Conservation (phyloP, 1,284 basidiomycete species). For the Singerocomus rubriflavus region DNA sequence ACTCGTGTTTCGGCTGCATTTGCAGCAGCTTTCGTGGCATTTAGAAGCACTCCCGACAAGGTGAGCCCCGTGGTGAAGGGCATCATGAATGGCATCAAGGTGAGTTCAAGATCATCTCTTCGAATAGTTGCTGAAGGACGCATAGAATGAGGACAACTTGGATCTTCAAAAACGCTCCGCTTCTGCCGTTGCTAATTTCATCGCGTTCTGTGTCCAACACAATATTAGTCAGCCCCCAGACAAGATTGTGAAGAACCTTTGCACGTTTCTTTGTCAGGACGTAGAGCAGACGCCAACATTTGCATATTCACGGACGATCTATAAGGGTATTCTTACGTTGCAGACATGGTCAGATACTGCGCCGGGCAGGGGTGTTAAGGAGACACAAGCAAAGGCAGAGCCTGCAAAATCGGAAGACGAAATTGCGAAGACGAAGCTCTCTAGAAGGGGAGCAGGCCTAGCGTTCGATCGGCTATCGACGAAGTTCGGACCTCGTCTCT, state of each 20-base stretch:
- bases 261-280: slow-evolving; percentile 96
- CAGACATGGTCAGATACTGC: slow-evolving; percentile 39
- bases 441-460: slow-evolving; percentile 80
- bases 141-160: slow-evolving; percentile 83
- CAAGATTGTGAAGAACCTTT: slow-evolving; percentile 97
- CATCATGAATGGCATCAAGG: slow-evolving; percentile 98
- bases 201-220: slow-evolving; percentile 79
- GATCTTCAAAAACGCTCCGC: slow-evolving; percentile 93
- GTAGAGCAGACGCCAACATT: slow-evolving; percentile 89
- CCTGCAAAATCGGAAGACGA: slow-evolving; percentile 48
- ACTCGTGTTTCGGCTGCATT: slow-evolving; percentile 86
- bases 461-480: slow-evolving; percentile 80
- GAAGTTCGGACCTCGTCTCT: slow-evolving; percentile 72
- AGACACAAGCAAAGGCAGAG: slow-evolving; percentile 44
- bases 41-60: slow-evolving; percentile 84
- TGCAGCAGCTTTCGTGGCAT: slow-evolving; percentile 87
- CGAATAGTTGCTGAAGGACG: slow-evolving; percentile 10
- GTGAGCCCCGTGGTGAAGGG: slow-evolving; percentile 96
- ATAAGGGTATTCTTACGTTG: slow-evolving; percentile 80
- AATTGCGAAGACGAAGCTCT: slow-evolving; percentile 53
- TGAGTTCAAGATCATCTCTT: slow-evolving; percentile 31
- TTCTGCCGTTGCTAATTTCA: slow-evolving; percentile 81
- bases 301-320: slow-evolving; percentile 54
- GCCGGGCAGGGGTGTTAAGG: slow-evolving; percentile 42
- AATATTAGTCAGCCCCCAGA: slow-evolving; percentile 66